Evolutionary conservation across 1,284 basidiomycete genomes (phyloP), one percentile per base, ranked within the genome.

Genomic region (Sphagnurus paluster): DNA sequence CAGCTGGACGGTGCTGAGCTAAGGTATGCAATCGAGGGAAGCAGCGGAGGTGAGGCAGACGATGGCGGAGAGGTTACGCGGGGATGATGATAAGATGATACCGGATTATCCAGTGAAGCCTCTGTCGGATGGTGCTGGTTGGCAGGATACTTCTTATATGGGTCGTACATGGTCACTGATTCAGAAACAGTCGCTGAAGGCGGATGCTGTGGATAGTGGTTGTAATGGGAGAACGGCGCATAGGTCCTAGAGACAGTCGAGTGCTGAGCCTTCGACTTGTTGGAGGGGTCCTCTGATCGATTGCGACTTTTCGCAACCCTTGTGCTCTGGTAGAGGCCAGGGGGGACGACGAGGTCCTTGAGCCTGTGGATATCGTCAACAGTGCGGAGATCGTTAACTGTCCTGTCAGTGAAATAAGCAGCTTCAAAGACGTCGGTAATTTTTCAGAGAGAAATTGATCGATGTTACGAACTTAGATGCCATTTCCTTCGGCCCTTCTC

Each of bases 351-450:
- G 20, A 87, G 68, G 42, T 75, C 71, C 28, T 72, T 69, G 16
- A 87, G 69, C 14, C 68, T 67, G 9, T 71, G 69, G 55, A 82
- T 68, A 55, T 83, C 77, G 53, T 87, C 82, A 38, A 89, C 74
- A 2, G 84, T 84, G 32, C 72, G 72, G 29, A 88, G 70, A 35
- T 75, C 69, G 59, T 86, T 81, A 20, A 86, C 77, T 4, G 83
- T 84, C 5, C 74, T 69, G 55, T 87, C 84, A 14, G 86, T 87
- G 61, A 87, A 89, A 64, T 89, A 89, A 4, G 87, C 85, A 56
- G 85, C 86, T 88, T 53, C 19, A 39, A 43, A 28, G 30, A 14
- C 24, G 42, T 53, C 42, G 48, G 45, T 42, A 29, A 47, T 9
- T 42, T 23, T 41, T 17, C 10, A 29, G 11, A 34, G 37, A 23